These are phyloP conservation scores for Cairneyella variabilis DNA, from an alignment of 495 filamentous ascomycete genomes.

Conservation along the genomic window DNA sequence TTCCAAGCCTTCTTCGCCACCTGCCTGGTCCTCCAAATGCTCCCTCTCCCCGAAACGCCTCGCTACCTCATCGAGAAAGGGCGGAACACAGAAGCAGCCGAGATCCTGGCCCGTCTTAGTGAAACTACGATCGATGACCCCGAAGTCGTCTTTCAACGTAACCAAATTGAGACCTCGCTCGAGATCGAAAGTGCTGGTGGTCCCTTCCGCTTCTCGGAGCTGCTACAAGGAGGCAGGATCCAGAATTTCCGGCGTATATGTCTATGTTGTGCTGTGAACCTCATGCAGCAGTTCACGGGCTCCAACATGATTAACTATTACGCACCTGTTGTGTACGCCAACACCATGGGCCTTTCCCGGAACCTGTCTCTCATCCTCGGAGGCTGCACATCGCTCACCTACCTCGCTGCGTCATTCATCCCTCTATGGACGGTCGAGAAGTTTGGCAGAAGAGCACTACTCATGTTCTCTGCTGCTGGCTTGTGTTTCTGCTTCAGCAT, in stretches of 20 bases:
- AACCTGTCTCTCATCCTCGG: slow-evolving; percentile 48
- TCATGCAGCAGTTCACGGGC: slow-evolving; percentile 47
- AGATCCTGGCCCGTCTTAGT: slow-evolving; percentile 41
- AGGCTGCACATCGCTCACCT: slow-evolving; percentile 42
- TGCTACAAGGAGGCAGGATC: slow-evolving; percentile 48
- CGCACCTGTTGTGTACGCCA: slow-evolving; percentile 48
- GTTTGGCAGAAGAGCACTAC: slow-evolving; percentile 45
- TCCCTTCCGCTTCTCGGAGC: slow-evolving; percentile 40
- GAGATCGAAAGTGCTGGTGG: slow-evolving; percentile 40
- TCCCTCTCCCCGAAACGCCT: slow-evolving; percentile 40
- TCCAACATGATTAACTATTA: slow-evolving; percentile 54
- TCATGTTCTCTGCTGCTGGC: slow-evolving; percentile 43
- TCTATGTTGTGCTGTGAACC: slow-evolving; percentile 47
- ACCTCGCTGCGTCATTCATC: slow-evolving; percentile 35
- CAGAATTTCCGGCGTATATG: slow-evolving; percentile 47
- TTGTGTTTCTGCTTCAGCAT: slow-evolving; percentile 38
- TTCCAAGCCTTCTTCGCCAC: slow-evolving; percentile 40
- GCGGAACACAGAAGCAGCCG: slow-evolving; percentile 40
- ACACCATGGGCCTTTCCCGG: slow-evolving; percentile 47
- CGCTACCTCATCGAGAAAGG: slow-evolving; percentile 40
- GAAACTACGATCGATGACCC: slow-evolving; percentile 35
- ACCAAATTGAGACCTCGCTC: slow-evolving; percentile 43
- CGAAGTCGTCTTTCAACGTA: slow-evolving; percentile 39
- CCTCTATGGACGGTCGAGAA: slow-evolving; percentile 46
- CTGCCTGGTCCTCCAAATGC: slow-evolving; percentile 32